phyloP scores from a whole-genome alignment of 2,329 filamentous ascomycete species.

The Fusarium solani-melongenae region DNA sequence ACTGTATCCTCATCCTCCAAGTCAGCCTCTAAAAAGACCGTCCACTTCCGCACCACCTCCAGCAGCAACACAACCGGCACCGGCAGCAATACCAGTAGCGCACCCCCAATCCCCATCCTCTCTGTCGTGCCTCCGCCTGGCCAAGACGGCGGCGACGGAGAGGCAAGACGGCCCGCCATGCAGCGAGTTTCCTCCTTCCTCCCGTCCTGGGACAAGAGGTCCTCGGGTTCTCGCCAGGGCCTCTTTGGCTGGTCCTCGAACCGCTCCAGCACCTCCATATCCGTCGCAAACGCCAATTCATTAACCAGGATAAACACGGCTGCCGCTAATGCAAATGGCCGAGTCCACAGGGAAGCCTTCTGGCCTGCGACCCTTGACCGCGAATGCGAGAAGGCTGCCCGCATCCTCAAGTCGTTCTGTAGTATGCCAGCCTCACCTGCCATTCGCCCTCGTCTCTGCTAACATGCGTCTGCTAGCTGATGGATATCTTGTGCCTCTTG shows the following conservation, averaged over 20 bases:
- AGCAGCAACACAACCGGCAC: constrained; percentile 24
- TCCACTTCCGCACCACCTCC: constrained; percentile 25
- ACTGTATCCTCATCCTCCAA: constrained; percentile 18
- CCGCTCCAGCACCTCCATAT: constrained; percentile 57
- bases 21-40: constrained; percentile 25
- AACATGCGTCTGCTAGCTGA: constrained; percentile 56
- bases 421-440: constrained; percentile 59
- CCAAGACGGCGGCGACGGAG: constrained; percentile 49
- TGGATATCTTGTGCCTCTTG: constrained; percentile 63
- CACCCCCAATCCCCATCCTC: constrained; percentile 39
- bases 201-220: constrained; percentile 59
- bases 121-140: constrained; percentile 48
- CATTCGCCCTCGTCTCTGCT: constrained; percentile 22
- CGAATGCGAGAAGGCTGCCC: constrained; percentile 90
- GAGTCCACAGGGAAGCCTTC: constrained; percentile 72
- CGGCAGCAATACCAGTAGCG: constrained; percentile 48
- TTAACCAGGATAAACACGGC: constrained; percentile 50
- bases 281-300: constrained; percentile 32
- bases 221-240: constrained; percentile 45
- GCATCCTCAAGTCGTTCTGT: constrained; percentile 91
- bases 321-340: constrained; percentile 46
- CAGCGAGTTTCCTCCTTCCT: constrained; percentile 58
- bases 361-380: constrained; percentile 88
- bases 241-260: constrained; percentile 58
- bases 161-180: constrained; percentile 51